Evolutionary conservation across 495 filamentous ascomycete species (phyloP).

Genomic region (Lophium mytilinum): DNA sequence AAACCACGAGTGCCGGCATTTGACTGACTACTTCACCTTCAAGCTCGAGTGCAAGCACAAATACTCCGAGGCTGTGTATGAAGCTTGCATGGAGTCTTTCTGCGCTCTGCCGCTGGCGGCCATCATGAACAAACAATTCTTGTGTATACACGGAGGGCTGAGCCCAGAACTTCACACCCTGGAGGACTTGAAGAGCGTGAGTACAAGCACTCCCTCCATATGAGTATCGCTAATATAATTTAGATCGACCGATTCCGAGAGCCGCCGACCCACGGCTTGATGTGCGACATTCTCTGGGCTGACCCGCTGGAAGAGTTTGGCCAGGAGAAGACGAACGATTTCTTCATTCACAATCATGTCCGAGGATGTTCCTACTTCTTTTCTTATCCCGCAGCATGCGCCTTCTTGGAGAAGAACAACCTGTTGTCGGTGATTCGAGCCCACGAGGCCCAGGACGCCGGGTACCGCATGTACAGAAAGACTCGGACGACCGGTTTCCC

Average conservation of each 20-base stretch:
- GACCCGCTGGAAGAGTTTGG: slow-evolving; percentile 99
- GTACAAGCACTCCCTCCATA: slow-evolving; percentile 25
- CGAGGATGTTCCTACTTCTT: slow-evolving; percentile 99
- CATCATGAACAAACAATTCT: slow-evolving; percentile 99
- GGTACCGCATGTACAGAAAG: slow-evolving; percentile 98
- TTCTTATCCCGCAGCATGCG: slow-evolving; percentile 95
- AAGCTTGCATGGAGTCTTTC: slow-evolving; percentile 97
- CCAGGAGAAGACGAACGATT: slow-evolving; percentile 95
- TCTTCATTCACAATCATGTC: slow-evolving; percentile 96
- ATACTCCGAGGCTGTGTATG: slow-evolving; percentile 92
- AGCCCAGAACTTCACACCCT: slow-evolving; percentile 93
- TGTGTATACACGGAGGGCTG: slow-evolving; percentile 95
- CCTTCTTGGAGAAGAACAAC: slow-evolving; percentile 98
- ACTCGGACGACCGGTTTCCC: slow-evolving; percentile 96
- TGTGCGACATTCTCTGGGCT: slow-evolving; percentile 99
- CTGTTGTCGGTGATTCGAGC: slow-evolving; percentile 94
- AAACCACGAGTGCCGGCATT: slow-evolving; percentile 96
- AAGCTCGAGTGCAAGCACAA: slow-evolving; percentile 99
- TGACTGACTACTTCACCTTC: slow-evolving; percentile 99
- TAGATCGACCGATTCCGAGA: slow-evolving; percentile 97
- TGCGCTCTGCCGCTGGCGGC: slow-evolving; percentile 89
- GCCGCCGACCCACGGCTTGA: slow-evolving; percentile 91
- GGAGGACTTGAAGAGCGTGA: slow-evolving; percentile 80
- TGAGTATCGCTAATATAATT: slow-evolving; percentile 6
- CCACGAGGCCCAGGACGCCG: slow-evolving; percentile 98